phyloP scores from a whole-genome alignment of 148 eudicot genomes.

The Diospyros lotus region DNA sequence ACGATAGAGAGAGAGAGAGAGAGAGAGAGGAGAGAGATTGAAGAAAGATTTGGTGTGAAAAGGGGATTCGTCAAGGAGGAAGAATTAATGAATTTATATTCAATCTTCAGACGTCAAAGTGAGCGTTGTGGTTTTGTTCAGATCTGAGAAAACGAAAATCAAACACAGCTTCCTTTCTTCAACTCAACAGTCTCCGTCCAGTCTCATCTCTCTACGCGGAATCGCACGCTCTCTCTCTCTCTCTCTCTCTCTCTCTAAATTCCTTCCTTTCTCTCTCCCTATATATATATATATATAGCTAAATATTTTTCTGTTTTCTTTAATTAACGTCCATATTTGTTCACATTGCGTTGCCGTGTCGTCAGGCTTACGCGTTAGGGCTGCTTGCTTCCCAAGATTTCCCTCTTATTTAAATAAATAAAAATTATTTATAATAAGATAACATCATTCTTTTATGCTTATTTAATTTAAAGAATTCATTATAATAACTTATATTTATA shows the following conservation, averaged over 20 bases:
- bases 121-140: not conserved
- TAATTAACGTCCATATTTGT: slow-evolving; percentile 42
- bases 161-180: not conserved
- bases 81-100: not conserved
- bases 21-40: slow-evolving; percentile 9
- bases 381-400: not conserved
- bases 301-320: not conserved
- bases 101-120: slow-evolving; percentile 18
- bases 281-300: not conserved
- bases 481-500: no score
- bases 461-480: no score
- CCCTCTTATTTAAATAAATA: no score
- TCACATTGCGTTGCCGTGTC: slow-evolving; percentile 48
- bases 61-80: slow-evolving; percentile 5
- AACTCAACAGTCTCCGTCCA: not conserved
- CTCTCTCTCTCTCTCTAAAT: slow-evolving; percentile 5
- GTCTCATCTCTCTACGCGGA: slow-evolving; percentile 79
- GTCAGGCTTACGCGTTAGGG: slow-evolving; percentile 44
- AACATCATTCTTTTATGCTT: no score
- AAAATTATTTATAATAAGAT: no score
- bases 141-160: slow-evolving; percentile 6
- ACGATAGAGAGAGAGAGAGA: not conserved
- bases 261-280: slow-evolving; percentile 6
- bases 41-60: slow-evolving; percentile 35
- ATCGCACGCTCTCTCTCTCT: slow-evolving; percentile 24